Evolutionary conservation across 1,139 yeast species (phyloP), one percentile per base, ranked within the genome.

Genomic region (Saccharomyces pastorianus): DNA sequence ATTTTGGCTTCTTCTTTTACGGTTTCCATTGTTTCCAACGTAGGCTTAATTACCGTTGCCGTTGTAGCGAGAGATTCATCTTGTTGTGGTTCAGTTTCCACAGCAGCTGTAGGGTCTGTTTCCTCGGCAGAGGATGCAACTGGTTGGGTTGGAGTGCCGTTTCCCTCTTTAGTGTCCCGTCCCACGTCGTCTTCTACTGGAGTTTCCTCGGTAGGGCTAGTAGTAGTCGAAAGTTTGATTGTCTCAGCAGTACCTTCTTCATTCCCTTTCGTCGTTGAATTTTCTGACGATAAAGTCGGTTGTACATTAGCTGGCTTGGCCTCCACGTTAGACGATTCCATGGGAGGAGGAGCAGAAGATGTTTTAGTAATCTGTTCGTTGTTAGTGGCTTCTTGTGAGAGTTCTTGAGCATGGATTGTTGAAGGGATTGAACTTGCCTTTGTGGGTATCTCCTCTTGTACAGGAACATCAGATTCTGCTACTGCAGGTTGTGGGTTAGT

Each of bases 1-100:
- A 64, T 62, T 52, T 70, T 70, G 11, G 73, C 79, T 25, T 76
- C 80, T 53, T 76, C 81, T 54, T 75, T 72, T 29, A 74, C 64
- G 38, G 67, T 69, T 56, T 72, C 75, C 47, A 72, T 62, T 0
- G 75, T 74, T 56, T 69, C 74, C 46, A 75, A 77, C 28, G 76
- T 68, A 44, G 80, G 78, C 54, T 75, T 74, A 41, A 76, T 72
- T 4, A 70, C 69, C 5, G 70, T 65, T 48, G 62, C 47, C 14
- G 47, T 20, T 20, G n/a, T 26, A 31, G 46, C 46, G 9, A 6
- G 42, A 31, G 17, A 9, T 26, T 46, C 44, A 5, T 51, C 49
- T 26, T 28, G 50, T 49, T 23, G 57, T 56, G 58, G 48, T 56
- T 55, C 57, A 52, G 49, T 58, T 53, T 56, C 51, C 3, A 23